phyloP scores from a whole-genome alignment of 148 eudicot genomes.

The Talinum fruticosum region DNA sequence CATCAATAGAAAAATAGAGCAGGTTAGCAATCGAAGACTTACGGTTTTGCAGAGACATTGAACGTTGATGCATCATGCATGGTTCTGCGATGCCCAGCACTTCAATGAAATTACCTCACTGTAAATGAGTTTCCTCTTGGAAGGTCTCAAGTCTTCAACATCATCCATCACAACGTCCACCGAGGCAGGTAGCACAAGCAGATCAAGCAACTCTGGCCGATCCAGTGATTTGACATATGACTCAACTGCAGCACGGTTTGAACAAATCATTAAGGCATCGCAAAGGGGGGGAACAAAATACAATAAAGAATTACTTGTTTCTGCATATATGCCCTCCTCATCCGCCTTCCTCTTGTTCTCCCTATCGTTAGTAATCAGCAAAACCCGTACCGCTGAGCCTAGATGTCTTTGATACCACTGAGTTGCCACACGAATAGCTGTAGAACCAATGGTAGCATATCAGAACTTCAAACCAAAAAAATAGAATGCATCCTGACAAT shows the following conservation, averaged over 20 bases:
- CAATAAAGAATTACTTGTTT: slow-evolving; percentile 53
- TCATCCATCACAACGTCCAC: slow-evolving; percentile 54
- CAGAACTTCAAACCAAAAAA: slow-evolving; percentile 11
- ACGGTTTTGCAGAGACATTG: slow-evolving; percentile 1
- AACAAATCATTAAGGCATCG: slow-evolving; percentile 2
- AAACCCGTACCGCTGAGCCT: slow-evolving; percentile 50
- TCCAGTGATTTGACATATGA: slow-evolving; percentile 61
- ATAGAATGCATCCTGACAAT: background rate
- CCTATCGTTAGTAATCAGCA: slow-evolving; percentile 82
- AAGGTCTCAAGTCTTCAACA: slow-evolving; percentile 59
- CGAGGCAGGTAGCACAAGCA: slow-evolving; percentile 51
- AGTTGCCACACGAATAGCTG: slow-evolving; percentile 95
- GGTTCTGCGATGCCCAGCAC: background rate
- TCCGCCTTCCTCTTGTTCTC: slow-evolving; percentile 85
- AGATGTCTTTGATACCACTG: slow-evolving; percentile 96
- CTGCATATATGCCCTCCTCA: slow-evolving; percentile 84
- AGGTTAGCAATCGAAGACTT: background rate
- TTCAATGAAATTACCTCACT: slow-evolving; percentile 42
- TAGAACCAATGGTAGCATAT: slow-evolving; percentile 23
- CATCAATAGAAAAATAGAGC: slow-evolving; percentile 12
- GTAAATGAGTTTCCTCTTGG: slow-evolving; percentile 62
- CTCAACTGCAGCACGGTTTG: slow-evolving; percentile 54
- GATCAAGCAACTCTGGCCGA: slow-evolving; percentile 61
- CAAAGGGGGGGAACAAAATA: background rate
- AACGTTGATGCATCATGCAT: background rate